Base-by-base conservation (phyloP, 1,284 basidiomycete species). In the Austropuccinia psidii region DNA sequence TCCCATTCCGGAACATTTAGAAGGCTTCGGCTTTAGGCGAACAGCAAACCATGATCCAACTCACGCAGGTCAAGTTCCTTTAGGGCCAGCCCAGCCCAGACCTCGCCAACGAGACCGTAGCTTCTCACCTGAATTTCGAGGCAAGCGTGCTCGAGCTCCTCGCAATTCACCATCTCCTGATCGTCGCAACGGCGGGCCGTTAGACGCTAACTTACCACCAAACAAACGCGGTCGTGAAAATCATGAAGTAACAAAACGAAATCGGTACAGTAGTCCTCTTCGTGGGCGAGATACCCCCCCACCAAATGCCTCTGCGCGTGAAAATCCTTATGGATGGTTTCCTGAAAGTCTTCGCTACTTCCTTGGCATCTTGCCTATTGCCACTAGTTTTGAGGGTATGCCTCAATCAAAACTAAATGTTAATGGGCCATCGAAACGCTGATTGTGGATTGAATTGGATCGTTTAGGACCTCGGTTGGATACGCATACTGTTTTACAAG, bases 341-440 rank as follows among this genome's bases (percentile, higher is more conserved):
- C 90, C 90, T n/a, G 84, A 84, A 52, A 85, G 89, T 9, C 82
- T 94, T 33, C 85, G 86, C 11, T 90, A 88, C 87, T 95, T 96
- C 80, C 83, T 95, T 52, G 87, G 88, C 33, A 86, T 87, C 74
- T 81, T 96, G 52, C 93, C 93, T 13, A 82, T 84, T 35, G 83
- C 89, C 11, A 76, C 81, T 29, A 81, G 85, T 15, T 96, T 94
- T 79, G 90, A 94, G 81, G 93, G 91, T 93, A 75, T 76, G 87
- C 85, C 11, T 8, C 13, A 13, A 47, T n/a, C n/a, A n/a, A n/a
- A n/a, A n/a, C n/a, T n/a, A n/a, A n/a, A n/a, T n/a, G n/a, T n/a
- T n/a, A n/a, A n/a, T n/a, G n/a, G n/a, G n/a, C n/a, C n/a, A n/a
- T n/a, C n/a, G n/a, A n/a, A n/a, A n/a, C n/a, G n/a, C 49, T 50